A percentile compares a stretch with the other conserved stretches of the same genome.
These are phyloP conservation scores for Trypanosoma brucei DNA, from an alignment of 208 protist species.

Conservation along the genomic window DNA sequence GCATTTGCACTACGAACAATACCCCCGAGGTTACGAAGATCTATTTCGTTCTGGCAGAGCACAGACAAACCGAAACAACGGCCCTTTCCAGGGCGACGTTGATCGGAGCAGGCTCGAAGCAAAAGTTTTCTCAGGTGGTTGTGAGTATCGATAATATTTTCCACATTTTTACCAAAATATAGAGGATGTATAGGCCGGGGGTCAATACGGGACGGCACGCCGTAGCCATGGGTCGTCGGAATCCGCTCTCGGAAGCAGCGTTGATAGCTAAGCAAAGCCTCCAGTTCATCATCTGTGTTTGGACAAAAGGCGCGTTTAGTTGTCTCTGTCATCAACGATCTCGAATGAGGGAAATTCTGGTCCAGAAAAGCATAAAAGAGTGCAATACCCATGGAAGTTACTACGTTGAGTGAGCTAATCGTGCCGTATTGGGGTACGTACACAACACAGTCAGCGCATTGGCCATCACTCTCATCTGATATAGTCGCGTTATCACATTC, in stretches of 20 bases:
- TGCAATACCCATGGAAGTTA: constrained; percentile 79
- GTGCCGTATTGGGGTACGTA: constrained; percentile 89
- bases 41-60: constrained; percentile 81
- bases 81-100: background rate
- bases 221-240: constrained; percentile 4
- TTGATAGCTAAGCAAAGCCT: constrained; percentile 18
- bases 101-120: background rate
- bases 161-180: constrained; percentile 36
- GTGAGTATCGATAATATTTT: constrained; percentile 20
- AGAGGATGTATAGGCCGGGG: constrained; percentile 71
- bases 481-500: constrained; percentile 1
- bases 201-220: constrained; percentile 51
- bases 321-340: constrained; percentile 18
- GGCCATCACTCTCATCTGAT: background rate
- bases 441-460: constrained; percentile 31
- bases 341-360: constrained; percentile 33
- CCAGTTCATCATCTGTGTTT: background rate
- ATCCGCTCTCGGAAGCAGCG: constrained; percentile 14
- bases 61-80: constrained; percentile 68
- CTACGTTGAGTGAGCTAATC: constrained; percentile 88
- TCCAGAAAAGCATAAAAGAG: constrained; percentile 81
- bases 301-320: background rate
- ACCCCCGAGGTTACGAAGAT: constrained; percentile 85
- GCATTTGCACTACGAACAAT: constrained; percentile 85
- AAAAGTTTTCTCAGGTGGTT: constrained; percentile 11